Percentiles rank a stretch among this genome's conserved stretches.
Conservation (phyloP, 2,329 filamentous ascomycete species). For the Dactylellina leptospora region DNA sequence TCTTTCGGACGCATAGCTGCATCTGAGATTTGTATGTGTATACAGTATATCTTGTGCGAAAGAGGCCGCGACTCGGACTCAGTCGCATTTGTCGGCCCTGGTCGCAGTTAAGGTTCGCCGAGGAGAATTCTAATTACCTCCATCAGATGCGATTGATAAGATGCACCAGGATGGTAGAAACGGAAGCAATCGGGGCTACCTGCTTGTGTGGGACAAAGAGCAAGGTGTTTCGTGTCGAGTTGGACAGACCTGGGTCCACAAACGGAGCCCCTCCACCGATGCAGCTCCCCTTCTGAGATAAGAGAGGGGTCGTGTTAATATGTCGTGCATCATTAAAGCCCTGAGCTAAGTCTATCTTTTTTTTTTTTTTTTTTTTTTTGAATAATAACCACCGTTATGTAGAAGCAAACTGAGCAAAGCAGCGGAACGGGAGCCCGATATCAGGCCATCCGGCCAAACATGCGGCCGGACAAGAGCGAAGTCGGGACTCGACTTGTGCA, state of each 20-base stretch:
- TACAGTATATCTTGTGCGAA: not conserved
- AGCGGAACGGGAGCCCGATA: not conserved
- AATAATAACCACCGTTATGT: no score
- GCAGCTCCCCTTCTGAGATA: conserved; percentile 7
- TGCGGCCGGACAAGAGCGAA: conserved; percentile 14
- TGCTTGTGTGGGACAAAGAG: no score
- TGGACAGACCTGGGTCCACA: conserved; percentile 10
- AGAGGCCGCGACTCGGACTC: conserved; percentile 10
- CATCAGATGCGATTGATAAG: conserved; percentile 50
- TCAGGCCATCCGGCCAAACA: conserved; percentile 11
- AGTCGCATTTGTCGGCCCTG: not conserved
- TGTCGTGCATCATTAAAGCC: not conserved
- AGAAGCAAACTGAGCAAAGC: not conserved
- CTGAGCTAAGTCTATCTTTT: no score
- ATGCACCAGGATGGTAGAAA: conserved; percentile 7
- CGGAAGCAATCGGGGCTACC: conserved; percentile 21
- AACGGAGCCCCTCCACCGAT: conserved; percentile 30
- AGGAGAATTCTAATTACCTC: not conserved
- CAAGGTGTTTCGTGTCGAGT: no score
- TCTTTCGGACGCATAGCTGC: not conserved
- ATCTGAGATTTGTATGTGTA: not conserved
- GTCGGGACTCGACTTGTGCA: conserved; percentile 5
- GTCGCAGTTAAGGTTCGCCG: not conserved
- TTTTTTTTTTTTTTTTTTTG: no score
- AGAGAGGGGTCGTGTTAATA: not conserved